These are phyloP conservation scores for Aspergillus ochraceus DNA, from an alignment of 2,329 filamentous ascomycete genomes.

Conservation along the genomic window DNA sequence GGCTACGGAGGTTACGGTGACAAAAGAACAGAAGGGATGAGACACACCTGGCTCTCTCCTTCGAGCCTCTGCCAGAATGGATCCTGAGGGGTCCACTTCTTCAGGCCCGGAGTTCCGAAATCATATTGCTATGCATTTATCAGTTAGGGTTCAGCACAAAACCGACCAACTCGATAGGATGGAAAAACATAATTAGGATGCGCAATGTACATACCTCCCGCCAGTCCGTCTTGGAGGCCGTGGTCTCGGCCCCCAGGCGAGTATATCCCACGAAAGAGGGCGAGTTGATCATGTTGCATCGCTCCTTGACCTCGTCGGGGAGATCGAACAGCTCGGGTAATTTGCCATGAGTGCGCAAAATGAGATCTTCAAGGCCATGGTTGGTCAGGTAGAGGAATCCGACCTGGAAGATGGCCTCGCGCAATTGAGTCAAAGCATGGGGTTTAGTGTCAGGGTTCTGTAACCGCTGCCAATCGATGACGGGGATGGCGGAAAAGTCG, in stretches of 20 bases:
- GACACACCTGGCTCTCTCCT: slow-evolving; percentile 28
- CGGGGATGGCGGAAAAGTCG: slow-evolving; percentile 31
- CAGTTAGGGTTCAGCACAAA: not conserved
- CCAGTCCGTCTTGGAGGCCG: slow-evolving; percentile 30
- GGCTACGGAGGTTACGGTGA: not conserved
- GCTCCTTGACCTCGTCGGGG: slow-evolving; percentile 25
- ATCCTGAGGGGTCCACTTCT: slow-evolving; percentile 41
- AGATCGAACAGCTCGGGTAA: slow-evolving; percentile 29
- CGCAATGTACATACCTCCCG: slow-evolving; percentile 27
- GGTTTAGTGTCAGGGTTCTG: slow-evolving; percentile 23
- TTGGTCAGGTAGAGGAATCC: slow-evolving; percentile 39
- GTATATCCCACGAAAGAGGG: slow-evolving; percentile 36
- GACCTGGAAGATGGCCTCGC: slow-evolving; percentile 35
- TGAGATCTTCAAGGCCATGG: slow-evolving; percentile 34
- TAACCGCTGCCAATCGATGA: slow-evolving; percentile 30
- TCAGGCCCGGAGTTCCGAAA: slow-evolving; percentile 34
- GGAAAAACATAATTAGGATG: not conserved
- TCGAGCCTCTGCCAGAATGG: slow-evolving; percentile 42
- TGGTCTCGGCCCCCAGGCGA: slow-evolving; percentile 36
- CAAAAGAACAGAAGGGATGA: too few relatives aligned
- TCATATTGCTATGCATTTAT: slow-evolving; percentile 47
- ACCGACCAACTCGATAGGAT: not conserved
- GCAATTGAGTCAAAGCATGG: slow-evolving; percentile 25
- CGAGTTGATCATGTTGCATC: slow-evolving; percentile 34
- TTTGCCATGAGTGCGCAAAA: slow-evolving; percentile 21